These are phyloP conservation scores for Echinosophora koreensis DNA, from an alignment of 306 rosid species.

Conservation along the genomic window DNA sequence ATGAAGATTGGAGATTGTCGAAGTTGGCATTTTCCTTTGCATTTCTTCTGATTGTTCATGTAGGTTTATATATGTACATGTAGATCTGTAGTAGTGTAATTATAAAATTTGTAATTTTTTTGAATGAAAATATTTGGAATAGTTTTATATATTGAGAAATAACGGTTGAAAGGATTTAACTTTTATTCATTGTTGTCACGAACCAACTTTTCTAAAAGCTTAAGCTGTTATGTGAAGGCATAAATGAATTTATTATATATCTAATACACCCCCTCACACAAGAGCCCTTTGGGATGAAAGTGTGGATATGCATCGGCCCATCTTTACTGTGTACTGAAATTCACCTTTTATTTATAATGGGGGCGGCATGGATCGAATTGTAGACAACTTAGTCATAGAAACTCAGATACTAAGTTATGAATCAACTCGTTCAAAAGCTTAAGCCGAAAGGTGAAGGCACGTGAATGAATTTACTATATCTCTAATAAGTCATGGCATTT, in stretches of 20 bases:
- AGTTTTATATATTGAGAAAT: not conserved
- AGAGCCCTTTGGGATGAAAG: not conserved
- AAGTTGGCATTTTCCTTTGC: slow-evolving; percentile 5
- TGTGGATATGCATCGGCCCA: not conserved
- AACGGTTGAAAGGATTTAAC: slow-evolving; percentile 9
- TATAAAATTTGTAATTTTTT: not conserved
- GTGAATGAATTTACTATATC: not conserved
- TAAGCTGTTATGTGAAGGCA: not conserved
- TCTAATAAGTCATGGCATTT: not conserved
- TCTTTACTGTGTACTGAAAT: not conserved
- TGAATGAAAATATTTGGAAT: not conserved
- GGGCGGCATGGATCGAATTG: not conserved
- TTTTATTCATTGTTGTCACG: not conserved
- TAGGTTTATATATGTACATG: not conserved
- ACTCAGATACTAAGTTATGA: not conserved
- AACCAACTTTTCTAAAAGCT: no score
- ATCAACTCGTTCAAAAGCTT: not conserved
- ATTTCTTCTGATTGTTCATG: slow-evolving; percentile 4
- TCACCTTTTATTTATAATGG: not conserved
- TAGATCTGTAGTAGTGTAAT: slow-evolving; percentile 15
- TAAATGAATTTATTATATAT: not conserved
- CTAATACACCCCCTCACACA: not conserved
- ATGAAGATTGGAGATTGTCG: not conserved
- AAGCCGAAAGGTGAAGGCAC: not conserved
- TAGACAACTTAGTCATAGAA: not conserved